Percentiles rank a stretch among this genome's conserved stretches.
Conservation (phyloP, 1,139 yeast species). For the Suhomyces guaymorum region DNA sequence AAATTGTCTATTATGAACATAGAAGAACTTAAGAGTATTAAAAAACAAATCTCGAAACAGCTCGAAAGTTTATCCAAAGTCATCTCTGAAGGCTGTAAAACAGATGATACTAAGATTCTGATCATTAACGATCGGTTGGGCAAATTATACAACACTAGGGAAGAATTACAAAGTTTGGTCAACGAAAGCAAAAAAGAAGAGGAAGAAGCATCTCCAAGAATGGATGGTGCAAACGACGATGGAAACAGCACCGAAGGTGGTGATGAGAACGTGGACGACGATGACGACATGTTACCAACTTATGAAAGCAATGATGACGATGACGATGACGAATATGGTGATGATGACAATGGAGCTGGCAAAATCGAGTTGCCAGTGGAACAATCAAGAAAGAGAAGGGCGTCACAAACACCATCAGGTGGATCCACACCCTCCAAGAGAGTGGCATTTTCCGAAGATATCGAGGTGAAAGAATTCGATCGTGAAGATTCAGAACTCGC, state of each 20-base stretch:
- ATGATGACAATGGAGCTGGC: not conserved
- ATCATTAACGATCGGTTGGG: conserved; percentile 43
- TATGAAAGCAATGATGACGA: conserved; percentile 34
- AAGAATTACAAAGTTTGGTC: conserved; percentile 48
- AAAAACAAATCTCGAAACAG: conserved; percentile 42
- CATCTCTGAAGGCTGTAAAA: conserved; percentile 43
- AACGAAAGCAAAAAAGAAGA: conserved; percentile 22
- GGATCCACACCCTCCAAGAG: conserved; percentile 36
- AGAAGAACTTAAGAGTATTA: conserved; percentile 38
- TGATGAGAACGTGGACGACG: conserved; percentile 27
- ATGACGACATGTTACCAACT: conserved; percentile 28
- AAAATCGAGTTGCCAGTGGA: conserved; percentile 2
- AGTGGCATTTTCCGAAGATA: conserved; percentile 49
- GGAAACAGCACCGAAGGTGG: conserved; percentile 24
- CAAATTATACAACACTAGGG: conserved; percentile 41
- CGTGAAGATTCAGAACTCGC: conserved; percentile 36
- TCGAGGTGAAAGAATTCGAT: conserved; percentile 47
- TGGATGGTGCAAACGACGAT: conserved; percentile 14
- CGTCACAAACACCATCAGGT: conserved; percentile 26
- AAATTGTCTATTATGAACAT: conserved; percentile 37
- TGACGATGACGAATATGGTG: conserved; percentile 12
- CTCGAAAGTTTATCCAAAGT: conserved; percentile 44
- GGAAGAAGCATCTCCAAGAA: conserved; percentile 18
- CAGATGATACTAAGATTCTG: conserved; percentile 46
- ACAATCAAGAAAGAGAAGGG: conserved; percentile 16